phyloP scores from a whole-genome alignment of 1,284 basidiomycete genomes.

The Leccinum fuscescens region DNA sequence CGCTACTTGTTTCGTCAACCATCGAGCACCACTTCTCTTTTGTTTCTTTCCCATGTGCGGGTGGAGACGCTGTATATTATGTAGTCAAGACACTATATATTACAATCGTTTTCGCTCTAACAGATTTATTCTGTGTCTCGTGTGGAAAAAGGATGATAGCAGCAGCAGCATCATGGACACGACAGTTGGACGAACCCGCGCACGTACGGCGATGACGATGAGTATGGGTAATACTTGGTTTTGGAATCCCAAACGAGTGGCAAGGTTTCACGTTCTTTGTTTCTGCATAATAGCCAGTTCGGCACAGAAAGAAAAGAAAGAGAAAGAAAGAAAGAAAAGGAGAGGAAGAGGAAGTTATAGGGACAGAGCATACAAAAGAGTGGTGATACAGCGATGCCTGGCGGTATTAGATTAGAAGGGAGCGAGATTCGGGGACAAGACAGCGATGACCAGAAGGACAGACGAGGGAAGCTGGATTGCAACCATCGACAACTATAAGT shows the following conservation, averaged over 20 bases:
- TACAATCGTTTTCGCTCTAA: background rate
- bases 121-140: background rate
- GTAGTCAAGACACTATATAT: background rate
- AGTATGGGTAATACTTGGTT: background rate
- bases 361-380: slow-evolving; percentile 18
- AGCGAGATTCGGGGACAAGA: background rate
- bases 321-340: background rate
- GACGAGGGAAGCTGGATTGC: slow-evolving; percentile 1
- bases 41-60: background rate
- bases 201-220: background rate
- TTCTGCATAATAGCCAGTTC: slow-evolving; percentile 5
- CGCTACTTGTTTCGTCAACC: background rate
- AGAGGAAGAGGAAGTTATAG: background rate
- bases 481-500: slow-evolving; percentile 15
- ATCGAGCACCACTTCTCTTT: background rate
- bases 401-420: slow-evolving; percentile 18
- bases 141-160: background rate
- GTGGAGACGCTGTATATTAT: background rate
- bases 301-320: slow-evolving; percentile 10
- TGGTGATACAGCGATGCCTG: slow-evolving; percentile 28
- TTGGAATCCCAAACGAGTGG: slow-evolving; percentile 13
- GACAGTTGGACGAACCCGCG: background rate
- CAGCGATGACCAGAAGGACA: background rate
- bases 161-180: background rate
- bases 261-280: slow-evolving; percentile 10